phyloP scores from a whole-genome alignment of 176 grass and related monocot genomes.

The Triticum timopheevii region DNA sequence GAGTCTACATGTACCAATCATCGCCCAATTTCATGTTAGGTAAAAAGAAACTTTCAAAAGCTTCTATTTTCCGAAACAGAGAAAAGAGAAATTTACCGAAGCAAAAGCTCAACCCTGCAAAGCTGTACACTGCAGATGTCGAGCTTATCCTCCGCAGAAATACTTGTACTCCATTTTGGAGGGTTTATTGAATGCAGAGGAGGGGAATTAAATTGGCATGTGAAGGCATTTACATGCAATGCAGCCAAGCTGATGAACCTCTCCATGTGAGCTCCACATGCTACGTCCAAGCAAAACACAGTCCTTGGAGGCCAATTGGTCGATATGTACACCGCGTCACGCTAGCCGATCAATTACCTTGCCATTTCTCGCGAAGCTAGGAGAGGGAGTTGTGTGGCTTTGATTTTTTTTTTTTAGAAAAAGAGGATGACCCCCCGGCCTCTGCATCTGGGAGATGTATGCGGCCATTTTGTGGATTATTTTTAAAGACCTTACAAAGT shows the following conservation, averaged over 20 bases:
- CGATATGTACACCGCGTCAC: not conserved
- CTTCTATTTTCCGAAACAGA: not conserved
- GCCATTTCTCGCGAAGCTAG: not conserved
- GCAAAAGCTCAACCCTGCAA: not conserved
- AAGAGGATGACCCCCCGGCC: no score
- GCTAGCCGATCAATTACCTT: not conserved
- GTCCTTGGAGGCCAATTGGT: not conserved
- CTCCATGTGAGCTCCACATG: slow-evolving; percentile 42
- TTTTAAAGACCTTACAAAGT: no score
- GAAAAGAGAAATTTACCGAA: not conserved
- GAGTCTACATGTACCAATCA: not conserved
- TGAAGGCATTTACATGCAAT: slow-evolving; percentile 19
- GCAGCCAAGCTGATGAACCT: not conserved
- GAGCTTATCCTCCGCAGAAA: not conserved
- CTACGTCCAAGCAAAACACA: not conserved
- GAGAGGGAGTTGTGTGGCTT: not conserved
- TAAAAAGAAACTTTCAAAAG: not conserved
- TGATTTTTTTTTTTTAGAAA: not conserved
- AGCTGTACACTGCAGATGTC: not conserved
- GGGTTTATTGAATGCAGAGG: not conserved
- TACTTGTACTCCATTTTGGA: not conserved
- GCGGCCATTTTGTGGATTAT: no score
- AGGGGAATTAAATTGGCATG: not conserved
- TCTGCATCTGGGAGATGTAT: no score
- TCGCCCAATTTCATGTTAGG: not conserved